Base-by-base conservation (phyloP, 2,329 filamentous ascomycete genomes). In the Gnomoniopsis smithogilvyi region DNA sequence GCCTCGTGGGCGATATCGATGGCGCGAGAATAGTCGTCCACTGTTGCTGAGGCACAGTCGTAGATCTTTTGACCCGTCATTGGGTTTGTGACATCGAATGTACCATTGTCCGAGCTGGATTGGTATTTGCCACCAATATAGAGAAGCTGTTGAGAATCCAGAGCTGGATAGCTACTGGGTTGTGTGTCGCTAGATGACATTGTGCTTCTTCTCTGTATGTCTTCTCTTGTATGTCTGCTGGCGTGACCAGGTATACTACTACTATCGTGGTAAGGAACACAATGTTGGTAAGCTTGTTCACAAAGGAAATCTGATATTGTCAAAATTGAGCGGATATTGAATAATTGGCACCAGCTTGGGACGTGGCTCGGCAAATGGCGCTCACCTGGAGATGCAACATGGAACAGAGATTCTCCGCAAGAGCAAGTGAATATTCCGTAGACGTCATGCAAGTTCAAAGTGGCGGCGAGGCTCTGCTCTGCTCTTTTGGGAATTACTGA, bases 41-140 rank as follows among this genome's bases (percentile, higher is more conserved):
- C 82, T 36, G 80, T 73, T 0, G 83, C 82, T 15, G 83, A 84
- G 24, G 81, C 77, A 56, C 80, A 81, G 58, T 80, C 76, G 62
- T 79, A 76, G 70, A 85, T 79, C 52, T 82, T 67, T 2, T 78
- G 67, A 17, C 67, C 83, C 67, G 69, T 71, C 67, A 70, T 70
- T 21, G 69, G 68, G 50, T 71, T 68, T 22, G 45, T 61, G 22
- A 70, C 67, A 2, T 64, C 43, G 52, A 71, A 71, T 6, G 66
- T 67, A 17, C 58, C 60, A 22, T 54, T 56, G 53, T 67, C 66
- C 3, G 66, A 64, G 52, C 64, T 64, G 3, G 46, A 14, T 2
- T 38, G 58, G 51, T 69, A 66, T 47, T 57, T 19, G 34, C 69
- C 68, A 43, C 65, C 62, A 52, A 71, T 66, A 63, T 63, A 66